phyloP scores from a whole-genome alignment of 148 eudicot species.

The Camellia sinensis region DNA sequence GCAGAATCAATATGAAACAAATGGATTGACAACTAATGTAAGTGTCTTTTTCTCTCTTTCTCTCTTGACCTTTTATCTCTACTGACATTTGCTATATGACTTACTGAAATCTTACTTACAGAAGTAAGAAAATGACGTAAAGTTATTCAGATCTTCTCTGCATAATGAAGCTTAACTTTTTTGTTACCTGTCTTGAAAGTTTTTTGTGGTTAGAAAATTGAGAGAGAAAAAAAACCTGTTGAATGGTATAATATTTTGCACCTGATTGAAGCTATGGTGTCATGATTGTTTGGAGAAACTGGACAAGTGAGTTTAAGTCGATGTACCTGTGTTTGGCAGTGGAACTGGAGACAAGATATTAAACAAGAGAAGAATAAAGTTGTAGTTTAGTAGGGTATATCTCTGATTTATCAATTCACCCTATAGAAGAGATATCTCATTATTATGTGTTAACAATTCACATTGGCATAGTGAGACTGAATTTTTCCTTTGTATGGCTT shows the following conservation, averaged over 20 bases:
- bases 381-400: neutral
- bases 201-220: neutral
- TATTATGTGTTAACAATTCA: neutral
- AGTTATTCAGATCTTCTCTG: neutral
- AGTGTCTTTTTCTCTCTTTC: slow-evolving; percentile 28
- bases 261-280: neutral
- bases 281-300: slow-evolving; percentile 2
- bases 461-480: neutral
- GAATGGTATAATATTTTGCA: neutral
- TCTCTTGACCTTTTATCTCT: neutral
- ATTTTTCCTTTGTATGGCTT: neutral
- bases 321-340: neutral
- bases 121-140: neutral
- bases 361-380: neutral
- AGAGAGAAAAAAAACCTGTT: neutral
- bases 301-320: neutral
- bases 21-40: slow-evolving; percentile 47
- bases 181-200: neutral
- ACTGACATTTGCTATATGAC: neutral
- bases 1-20: slow-evolving; percentile 35
- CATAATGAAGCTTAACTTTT: neutral
- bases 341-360: neutral
- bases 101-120: neutral
- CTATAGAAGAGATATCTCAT: neutral
- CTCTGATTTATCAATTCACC: neutral